Conservation (phyloP, 257 asterid species). For the Lavandula angustifolia region DNA sequence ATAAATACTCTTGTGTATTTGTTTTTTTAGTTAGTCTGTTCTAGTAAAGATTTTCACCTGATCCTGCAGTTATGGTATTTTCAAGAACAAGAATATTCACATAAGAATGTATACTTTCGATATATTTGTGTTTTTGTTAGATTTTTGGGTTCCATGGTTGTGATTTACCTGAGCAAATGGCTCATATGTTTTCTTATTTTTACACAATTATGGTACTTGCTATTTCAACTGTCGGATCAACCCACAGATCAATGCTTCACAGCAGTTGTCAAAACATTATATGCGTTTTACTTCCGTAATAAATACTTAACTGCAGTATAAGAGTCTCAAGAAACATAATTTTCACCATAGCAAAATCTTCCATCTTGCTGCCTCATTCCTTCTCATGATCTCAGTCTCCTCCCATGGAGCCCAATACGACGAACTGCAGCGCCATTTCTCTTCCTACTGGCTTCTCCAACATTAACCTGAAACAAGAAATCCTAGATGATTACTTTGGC, state of each 20-base stretch:
- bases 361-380: slow-evolving; percentile 28
- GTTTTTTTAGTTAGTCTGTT: slow-evolving; percentile 1
- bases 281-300: slow-evolving; percentile 42
- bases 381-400: slow-evolving; percentile 31
- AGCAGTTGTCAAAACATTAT: slow-evolving; percentile 35
- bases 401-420: slow-evolving; percentile 39
- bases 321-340: slow-evolving; percentile 33
- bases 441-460: slow-evolving; percentile 34
- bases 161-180: not conserved
- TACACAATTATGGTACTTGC: not conserved
- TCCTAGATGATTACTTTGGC: slow-evolving; percentile 44
- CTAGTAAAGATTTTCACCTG: slow-evolving; percentile 14
- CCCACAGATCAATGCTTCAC: slow-evolving; percentile 30
- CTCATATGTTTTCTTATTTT: not conserved
- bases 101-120: slow-evolving; percentile 10
- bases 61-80: not conserved
- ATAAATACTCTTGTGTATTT: too few relatives aligned
- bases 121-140: not conserved
- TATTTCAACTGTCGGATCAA: slow-evolving; percentile 36
- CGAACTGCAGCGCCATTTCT: slow-evolving; percentile 26
- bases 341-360: slow-evolving; percentile 29
- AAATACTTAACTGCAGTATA: slow-evolving; percentile 42
- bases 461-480: slow-evolving; percentile 44
- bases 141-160: not conserved
- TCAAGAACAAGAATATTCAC: not conserved